phyloP scores from a whole-genome alignment of 805 yeast species.

The Metschnikowia lachancei region DNA sequence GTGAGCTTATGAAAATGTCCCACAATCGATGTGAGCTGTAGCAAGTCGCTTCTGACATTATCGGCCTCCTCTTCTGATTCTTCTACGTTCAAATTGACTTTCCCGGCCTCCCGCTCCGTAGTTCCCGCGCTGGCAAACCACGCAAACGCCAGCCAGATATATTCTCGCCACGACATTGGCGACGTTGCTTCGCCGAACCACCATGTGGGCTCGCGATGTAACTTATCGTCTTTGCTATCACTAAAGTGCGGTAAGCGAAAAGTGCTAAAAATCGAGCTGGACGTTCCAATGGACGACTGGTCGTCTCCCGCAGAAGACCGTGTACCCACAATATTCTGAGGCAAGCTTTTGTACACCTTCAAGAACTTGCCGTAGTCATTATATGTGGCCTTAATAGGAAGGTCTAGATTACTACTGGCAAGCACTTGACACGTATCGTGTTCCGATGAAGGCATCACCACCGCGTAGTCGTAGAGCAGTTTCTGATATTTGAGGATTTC shows the following conservation, averaged over 20 bases:
- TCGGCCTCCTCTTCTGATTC: slow-evolving; percentile 6
- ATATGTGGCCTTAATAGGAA: slow-evolving; percentile 29
- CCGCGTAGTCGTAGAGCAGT: slow-evolving; percentile 48
- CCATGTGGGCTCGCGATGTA: slow-evolving; percentile 38
- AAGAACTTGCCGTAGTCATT: slow-evolving; percentile 40
- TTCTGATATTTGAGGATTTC: slow-evolving; percentile 56
- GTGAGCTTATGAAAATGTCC: slow-evolving; percentile 42
- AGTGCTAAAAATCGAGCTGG: slow-evolving; percentile 23
- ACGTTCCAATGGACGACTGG: slow-evolving; percentile 29
- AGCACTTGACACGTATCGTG: slow-evolving; percentile 12
- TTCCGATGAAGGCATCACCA: slow-evolving; percentile 23
- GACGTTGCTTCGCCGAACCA: slow-evolving; percentile 45
- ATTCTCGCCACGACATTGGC: slow-evolving; percentile 53
- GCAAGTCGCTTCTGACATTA: slow-evolving; percentile 6
- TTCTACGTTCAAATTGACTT: slow-evolving; percentile 5
- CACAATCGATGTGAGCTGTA: slow-evolving; percentile 27
- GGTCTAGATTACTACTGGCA: slow-evolving; percentile 11
- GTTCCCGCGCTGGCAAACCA: slow-evolving; percentile 93
- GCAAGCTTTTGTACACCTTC: slow-evolving; percentile 27
- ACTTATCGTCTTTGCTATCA: slow-evolving; percentile 8
- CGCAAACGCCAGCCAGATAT: slow-evolving; percentile 65
- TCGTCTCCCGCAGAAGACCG: slow-evolving; percentile 25
- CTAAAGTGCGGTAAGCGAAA: slow-evolving; percentile 13
- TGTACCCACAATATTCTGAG: slow-evolving; percentile 8
- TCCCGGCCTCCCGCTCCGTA: slow-evolving; percentile 19